These are phyloP conservation scores for Kwoniella shandongensis DNA, from an alignment of 768 basidiomycete species.

Conservation along the genomic window DNA sequence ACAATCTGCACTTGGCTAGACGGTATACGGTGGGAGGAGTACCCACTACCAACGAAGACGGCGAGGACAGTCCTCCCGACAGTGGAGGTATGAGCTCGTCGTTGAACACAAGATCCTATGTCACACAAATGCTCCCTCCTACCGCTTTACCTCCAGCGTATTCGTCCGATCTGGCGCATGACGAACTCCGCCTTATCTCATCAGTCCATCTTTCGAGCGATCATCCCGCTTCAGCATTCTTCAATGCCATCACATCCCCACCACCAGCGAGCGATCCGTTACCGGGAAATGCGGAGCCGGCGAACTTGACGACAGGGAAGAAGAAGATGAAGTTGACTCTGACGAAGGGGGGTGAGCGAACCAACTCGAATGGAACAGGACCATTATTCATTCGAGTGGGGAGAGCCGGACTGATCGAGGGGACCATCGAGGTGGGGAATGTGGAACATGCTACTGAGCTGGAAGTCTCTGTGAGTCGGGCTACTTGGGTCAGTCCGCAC, in stretches of 20 bases:
- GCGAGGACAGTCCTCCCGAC: not conserved
- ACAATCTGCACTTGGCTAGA: slow-evolving; percentile 1
- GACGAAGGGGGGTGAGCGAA: slow-evolving; percentile 27
- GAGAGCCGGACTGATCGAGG: slow-evolving; percentile 34
- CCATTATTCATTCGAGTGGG: slow-evolving; percentile 33
- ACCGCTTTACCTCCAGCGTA: slow-evolving; percentile 36
- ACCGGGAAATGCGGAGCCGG: not conserved
- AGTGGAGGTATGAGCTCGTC: not conserved
- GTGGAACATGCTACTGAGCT: slow-evolving; percentile 37
- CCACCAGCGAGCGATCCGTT: slow-evolving; percentile 9
- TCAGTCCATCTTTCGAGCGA: slow-evolving; percentile 41
- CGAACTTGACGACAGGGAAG: slow-evolving; percentile 25
- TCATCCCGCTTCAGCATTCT: slow-evolving; percentile 43
- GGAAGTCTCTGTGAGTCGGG: slow-evolving; percentile 41
- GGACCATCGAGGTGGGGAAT: slow-evolving; percentile 39
- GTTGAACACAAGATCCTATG: not conserved
- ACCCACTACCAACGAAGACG: not conserved
- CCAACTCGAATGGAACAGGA: slow-evolving; percentile 37
- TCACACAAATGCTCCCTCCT: slow-evolving; percentile 29
- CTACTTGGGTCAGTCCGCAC: not conserved
- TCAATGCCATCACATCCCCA: slow-evolving; percentile 27
- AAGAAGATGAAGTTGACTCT: slow-evolving; percentile 38
- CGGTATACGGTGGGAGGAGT: not conserved
- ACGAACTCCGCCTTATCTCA: slow-evolving; percentile 45
- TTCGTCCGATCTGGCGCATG: slow-evolving; percentile 31